These are phyloP conservation scores for Botrytis hyacinthi DNA, from an alignment of 2,329 filamentous ascomycete genomes.

Conservation along the genomic window DNA sequence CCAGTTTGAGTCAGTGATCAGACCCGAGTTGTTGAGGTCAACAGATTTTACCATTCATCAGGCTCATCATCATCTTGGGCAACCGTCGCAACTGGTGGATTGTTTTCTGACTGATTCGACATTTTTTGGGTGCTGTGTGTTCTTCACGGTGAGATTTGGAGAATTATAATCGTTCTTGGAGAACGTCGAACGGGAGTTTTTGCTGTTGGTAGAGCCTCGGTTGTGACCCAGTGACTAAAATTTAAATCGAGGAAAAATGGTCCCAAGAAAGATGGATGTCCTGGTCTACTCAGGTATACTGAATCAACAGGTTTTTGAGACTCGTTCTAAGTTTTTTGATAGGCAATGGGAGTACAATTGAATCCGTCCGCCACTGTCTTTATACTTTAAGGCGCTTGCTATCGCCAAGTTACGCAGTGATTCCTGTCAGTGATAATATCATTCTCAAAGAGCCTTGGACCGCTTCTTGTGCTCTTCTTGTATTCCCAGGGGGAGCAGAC, in stretches of 20 bases:
- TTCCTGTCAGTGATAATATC: slow-evolving; percentile 73
- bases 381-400: slow-evolving; percentile 83
- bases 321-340: slow-evolving; percentile 20
- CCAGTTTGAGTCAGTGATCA: slow-evolving; percentile 29
- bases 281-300: slow-evolving; percentile 82
- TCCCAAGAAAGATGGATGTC: slow-evolving; percentile 74
- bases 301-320: not conserved
- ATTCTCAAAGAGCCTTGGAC: slow-evolving; percentile 92
- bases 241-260: slow-evolving; percentile 48
- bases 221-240: slow-evolving; percentile 23
- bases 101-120: slow-evolving; percentile 38
- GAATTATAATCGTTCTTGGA: not conserved
- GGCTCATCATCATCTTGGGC: slow-evolving; percentile 76
- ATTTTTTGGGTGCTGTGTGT: slow-evolving; percentile 23
- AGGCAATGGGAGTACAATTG: slow-evolving; percentile 82
- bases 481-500: slow-evolving; percentile 93
- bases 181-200: not conserved
- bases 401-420: slow-evolving; percentile 88
- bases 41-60: slow-evolving; percentile 77
- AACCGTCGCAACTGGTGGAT: slow-evolving; percentile 37
- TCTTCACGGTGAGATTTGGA: slow-evolving; percentile 16
- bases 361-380: slow-evolving; percentile 86
- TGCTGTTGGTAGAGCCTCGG: slow-evolving; percentile 27
- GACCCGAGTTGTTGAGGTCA: slow-evolving; percentile 22
- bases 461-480: slow-evolving; percentile 79